Conservation (phyloP, 2,329 filamentous ascomycete genomes). For the Zasmidium angulare region DNA sequence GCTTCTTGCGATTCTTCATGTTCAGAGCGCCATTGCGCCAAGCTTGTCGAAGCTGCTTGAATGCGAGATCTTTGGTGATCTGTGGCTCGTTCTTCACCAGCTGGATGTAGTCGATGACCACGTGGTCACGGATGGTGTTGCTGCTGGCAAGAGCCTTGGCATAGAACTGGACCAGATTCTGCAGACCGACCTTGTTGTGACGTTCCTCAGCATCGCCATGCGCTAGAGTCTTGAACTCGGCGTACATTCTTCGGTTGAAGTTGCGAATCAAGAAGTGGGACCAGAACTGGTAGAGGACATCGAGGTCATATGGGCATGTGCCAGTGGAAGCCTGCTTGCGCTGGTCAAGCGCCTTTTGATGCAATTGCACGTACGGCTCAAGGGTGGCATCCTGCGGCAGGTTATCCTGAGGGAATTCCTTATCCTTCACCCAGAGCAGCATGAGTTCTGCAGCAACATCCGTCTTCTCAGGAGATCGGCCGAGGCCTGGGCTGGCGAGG, state of each 20-base stretch:
- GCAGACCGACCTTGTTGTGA: constrained; percentile 57
- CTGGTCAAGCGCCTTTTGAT: constrained; percentile 51
- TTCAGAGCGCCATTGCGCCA: constrained; percentile 57
- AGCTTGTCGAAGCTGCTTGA: constrained; percentile 52
- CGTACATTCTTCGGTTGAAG: constrained; percentile 74
- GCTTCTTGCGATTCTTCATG: constrained; percentile 57
- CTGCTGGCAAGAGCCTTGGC: constrained; percentile 55
- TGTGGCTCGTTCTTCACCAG: constrained; percentile 52
- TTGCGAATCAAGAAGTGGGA: constrained; percentile 69
- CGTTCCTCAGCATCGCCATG: constrained; percentile 60
- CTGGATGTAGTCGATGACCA: constrained; percentile 57
- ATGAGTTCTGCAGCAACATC: constrained; percentile 22
- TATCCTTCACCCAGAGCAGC: constrained; percentile 54
- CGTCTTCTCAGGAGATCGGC: constrained; percentile 18
- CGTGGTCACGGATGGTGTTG: constrained; percentile 51
- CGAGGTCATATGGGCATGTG: constrained; percentile 58
- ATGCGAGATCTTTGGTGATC: constrained; percentile 43
- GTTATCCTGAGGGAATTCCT: constrained; percentile 43
- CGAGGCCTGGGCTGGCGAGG: constrained; percentile 20
- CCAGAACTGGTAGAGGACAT: constrained; percentile 73
- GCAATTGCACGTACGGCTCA: constrained; percentile 51
- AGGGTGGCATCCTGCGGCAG: constrained; percentile 46
- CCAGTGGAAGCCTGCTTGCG: constrained; percentile 46
- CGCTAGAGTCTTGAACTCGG: constrained; percentile 68
- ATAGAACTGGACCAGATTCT: constrained; percentile 66